Evolutionary conservation across 352 stramenopile genomes (phyloP).

Genomic region (Globisporangium heterothallicum): DNA sequence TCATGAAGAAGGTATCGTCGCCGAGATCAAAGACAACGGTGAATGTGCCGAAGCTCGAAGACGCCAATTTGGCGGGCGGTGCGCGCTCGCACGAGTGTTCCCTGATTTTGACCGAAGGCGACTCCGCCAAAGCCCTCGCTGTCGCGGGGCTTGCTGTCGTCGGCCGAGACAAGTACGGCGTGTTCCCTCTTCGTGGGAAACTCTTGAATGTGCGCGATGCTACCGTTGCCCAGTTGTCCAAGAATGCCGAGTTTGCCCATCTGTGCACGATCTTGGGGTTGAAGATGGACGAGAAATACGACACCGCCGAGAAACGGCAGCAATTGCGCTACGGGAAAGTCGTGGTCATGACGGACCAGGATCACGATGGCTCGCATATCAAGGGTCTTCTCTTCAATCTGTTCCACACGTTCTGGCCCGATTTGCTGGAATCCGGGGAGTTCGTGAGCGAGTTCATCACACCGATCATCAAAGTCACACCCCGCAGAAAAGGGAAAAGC

Average conservation of each 20-base stretch:
- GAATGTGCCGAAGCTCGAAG: slow-evolving; percentile 98
- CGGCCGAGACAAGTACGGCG: slow-evolving; percentile 96
- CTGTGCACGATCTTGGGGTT: slow-evolving; percentile 97
- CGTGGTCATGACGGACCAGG: slow-evolving; percentile 99
- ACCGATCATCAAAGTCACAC: slow-evolving; percentile 96
- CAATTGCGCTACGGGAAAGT: slow-evolving; percentile 97
- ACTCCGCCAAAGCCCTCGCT: slow-evolving; percentile 98
- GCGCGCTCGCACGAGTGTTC: slow-evolving; percentile 89
- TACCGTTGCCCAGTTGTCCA: slow-evolving; percentile 79
- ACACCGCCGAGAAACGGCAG: slow-evolving; percentile 83
- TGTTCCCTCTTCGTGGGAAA: slow-evolving; percentile 98
- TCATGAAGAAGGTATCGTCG: slow-evolving; percentile 88
- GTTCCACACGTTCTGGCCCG: slow-evolving; percentile 98
- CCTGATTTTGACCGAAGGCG: slow-evolving; percentile 99
- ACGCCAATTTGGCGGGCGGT: slow-evolving; percentile 96
- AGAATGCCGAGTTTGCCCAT: slow-evolving; percentile 94
- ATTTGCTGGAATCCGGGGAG: slow-evolving; percentile 89
- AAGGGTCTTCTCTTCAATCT: slow-evolving; percentile 99
- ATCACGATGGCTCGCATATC: slow-evolving; percentile 98
- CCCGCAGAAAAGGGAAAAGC: slow-evolving; percentile 68
- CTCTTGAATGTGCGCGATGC: slow-evolving; percentile 89
- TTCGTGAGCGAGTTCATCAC: slow-evolving; percentile 99
- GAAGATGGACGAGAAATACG: slow-evolving; percentile 95
- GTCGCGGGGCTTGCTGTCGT: slow-evolving; percentile 98
- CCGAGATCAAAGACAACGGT: slow-evolving; percentile 61